Base-by-base conservation (phyloP, 1,284 basidiomycete genomes). In the Athelia sp. region DNA sequence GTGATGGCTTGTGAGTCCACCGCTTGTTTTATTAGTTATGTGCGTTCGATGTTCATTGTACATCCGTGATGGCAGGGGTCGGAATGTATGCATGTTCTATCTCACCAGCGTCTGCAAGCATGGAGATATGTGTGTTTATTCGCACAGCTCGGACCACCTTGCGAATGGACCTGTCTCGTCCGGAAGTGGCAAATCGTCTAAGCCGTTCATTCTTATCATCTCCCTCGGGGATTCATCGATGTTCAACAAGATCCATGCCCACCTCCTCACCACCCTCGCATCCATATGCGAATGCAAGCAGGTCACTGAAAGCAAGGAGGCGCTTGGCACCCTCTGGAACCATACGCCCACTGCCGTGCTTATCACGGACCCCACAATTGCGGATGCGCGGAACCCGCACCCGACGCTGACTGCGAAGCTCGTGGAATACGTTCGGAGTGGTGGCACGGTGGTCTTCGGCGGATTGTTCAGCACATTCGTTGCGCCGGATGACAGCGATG, bases 1-100 rank as follows among this genome's bases (percentile, higher is more conserved):
- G 74, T 11, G 76, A 82, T 52, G 63, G 66, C 10, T 57, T 76
- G 78, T 81, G 48, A 54, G 76, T 66, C 21, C 9, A 45, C 43
- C 45, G 43, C 2, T 48, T 46, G 21, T 53, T 51, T 32, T 38
- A 18, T 13, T 35, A 15, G 3, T 17, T 46, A 23, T 14, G 15
- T 46, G 17, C 29, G 35, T 14, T 24, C 36, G 17, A 22, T 42
- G 29, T 10, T 19, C 26, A 11, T 15, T 22, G 17, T 22, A 19
- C 10, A 46, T 22, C 14, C n/a, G n/a, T n/a, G n/a, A 46, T 22
- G 6, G 8, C 29, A 70, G 68, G 2, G 69, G 70, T 4, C 61
- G 63, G 46, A 74, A 73, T 52, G 69, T 74, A 11, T 75, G 72
- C 50, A 43, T 65, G 3, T 61, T 62, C 51, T 66, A 59, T 55